phyloP scores from a whole-genome alignment of 371 early-diverging fungal species.

The Syncephalis plumigaleata region DNA sequence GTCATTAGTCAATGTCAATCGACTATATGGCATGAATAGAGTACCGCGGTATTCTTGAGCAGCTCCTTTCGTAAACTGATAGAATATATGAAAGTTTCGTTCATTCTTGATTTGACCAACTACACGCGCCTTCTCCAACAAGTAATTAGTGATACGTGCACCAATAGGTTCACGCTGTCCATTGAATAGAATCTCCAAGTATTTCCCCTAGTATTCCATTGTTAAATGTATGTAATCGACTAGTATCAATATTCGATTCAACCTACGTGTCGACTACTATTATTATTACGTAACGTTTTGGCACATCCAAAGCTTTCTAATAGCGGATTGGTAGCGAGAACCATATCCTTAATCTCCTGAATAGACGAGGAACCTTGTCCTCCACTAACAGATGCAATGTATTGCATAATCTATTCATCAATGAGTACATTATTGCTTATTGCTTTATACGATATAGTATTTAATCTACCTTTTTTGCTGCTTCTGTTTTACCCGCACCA shows the following conservation, averaged over 20 bases:
- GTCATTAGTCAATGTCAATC: not conserved
- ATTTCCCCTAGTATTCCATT: conserved; percentile 76
- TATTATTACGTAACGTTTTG: conserved; percentile 97
- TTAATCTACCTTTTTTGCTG: conserved; percentile 43
- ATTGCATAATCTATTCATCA: conserved; percentile 84
- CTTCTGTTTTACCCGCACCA: conserved; percentile 87
- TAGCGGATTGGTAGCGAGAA: conserved; percentile 90
- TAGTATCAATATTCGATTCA: not conserved
- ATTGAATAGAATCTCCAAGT: conserved; percentile 96
- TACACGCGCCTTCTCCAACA: conserved; percentile 91
- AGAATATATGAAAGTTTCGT: conserved; percentile 97
- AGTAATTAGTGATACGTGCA: conserved; percentile 93
- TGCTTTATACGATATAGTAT: not conserved
- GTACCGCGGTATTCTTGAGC: conserved; percentile 47
- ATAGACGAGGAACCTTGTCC: conserved; percentile 56
- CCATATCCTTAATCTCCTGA: conserved; percentile 88
- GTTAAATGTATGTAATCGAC: not conserved
- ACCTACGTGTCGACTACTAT: conserved; percentile 92
- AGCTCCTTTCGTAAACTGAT: conserved; percentile 71
- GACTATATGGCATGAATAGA: not conserved
- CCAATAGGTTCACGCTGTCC: conserved; percentile 86
- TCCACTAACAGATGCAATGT: conserved; percentile 89
- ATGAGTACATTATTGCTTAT: no score
- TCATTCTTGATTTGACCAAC: conserved; percentile 90
- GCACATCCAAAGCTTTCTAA: conserved; percentile 99